Conservation (phyloP, 257 asterid genomes). For the Schizonepeta tenuifolia region DNA sequence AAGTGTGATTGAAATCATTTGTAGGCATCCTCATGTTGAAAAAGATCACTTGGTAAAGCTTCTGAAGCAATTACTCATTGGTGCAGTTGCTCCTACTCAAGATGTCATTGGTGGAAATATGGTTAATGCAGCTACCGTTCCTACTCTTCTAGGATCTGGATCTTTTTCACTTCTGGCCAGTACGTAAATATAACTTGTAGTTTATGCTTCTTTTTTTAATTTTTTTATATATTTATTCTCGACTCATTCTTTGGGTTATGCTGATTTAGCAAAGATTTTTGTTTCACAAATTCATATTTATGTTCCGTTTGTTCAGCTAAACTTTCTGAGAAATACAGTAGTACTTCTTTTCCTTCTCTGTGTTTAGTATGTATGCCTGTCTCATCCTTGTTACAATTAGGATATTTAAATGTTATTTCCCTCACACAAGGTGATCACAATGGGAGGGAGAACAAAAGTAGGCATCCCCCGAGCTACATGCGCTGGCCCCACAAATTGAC, state of each 20-base stretch:
- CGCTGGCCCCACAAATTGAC: constrained; percentile 96
- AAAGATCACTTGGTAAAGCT: constrained; percentile 96
- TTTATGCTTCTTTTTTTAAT: constrained; percentile 8
- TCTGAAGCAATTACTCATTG: constrained; percentile 73
- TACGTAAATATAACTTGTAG: constrained; percentile 45
- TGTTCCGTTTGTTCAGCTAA: constrained; percentile 14
- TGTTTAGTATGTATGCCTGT: constrained; percentile 18
- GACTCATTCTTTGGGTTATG: constrained; percentile 18
- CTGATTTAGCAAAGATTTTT: neutral
- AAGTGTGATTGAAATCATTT: constrained; percentile 28
- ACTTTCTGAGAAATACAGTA: constrained; percentile 19
- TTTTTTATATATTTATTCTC: constrained; percentile 11
- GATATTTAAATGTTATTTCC: constrained; percentile 40
- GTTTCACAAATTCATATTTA: constrained; percentile 19
- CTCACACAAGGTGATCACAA: constrained; percentile 64
- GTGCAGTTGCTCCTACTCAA: constrained; percentile 59
- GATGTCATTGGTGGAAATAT: constrained; percentile 53
- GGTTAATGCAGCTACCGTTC: constrained; percentile 81
- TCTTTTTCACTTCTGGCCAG: constrained; percentile 79
- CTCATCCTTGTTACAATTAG: constrained; percentile 28
- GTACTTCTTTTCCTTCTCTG: constrained; percentile 1
- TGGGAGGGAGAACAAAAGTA: constrained; percentile 48
- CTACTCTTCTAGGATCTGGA: constrained; percentile 90
- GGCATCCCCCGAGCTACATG: constrained; percentile 64
- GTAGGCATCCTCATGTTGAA: constrained; percentile 84